Conservation (phyloP, 1,284 basidiomycete species). For the Leccinum griseonigrum region DNA sequence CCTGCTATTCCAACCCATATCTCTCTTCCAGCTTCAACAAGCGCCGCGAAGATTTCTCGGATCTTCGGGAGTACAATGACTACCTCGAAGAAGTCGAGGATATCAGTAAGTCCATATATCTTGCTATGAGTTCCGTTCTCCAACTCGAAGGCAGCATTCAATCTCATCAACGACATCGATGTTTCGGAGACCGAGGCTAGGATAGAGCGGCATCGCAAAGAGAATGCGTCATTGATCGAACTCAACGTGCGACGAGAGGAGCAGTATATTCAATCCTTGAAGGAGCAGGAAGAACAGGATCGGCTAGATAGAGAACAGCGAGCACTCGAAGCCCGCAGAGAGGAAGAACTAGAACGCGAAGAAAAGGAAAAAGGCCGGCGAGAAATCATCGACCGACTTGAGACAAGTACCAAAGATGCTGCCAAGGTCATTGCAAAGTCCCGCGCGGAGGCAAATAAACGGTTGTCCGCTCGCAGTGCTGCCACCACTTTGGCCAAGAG, state of each 20-base stretch:
- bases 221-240: slow-evolving; percentile 80
- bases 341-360: slow-evolving; percentile 73
- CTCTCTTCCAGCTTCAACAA: slow-evolving; percentile 80
- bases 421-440: slow-evolving; percentile 66
- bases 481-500: slow-evolving; percentile 46
- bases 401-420: slow-evolving; percentile 71
- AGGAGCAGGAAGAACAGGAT: slow-evolving; percentile 75
- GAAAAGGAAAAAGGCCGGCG: slow-evolving; percentile 72
- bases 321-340: slow-evolving; percentile 63
- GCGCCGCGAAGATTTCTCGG: slow-evolving; percentile 84
- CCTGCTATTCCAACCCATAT: background rate
- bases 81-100: slow-evolving; percentile 97
- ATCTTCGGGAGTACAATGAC: slow-evolving; percentile 87
- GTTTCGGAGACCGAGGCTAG: slow-evolving; percentile 82
- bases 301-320: slow-evolving; percentile 69
- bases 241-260: slow-evolving; percentile 78
- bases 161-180: slow-evolving; percentile 91
- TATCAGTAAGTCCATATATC: slow-evolving; percentile 64
- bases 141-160: slow-evolving; percentile 67
- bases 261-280: slow-evolving; percentile 63
- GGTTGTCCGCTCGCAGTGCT: slow-evolving; percentile 52
- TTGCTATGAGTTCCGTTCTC: slow-evolving; percentile 5
- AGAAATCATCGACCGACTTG: slow-evolving; percentile 79
- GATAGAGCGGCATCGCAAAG: slow-evolving; percentile 74
- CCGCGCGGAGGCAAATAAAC: slow-evolving; percentile 59